Conservation (phyloP, 345 rosid species). For the Gossypioides kirkii region DNA sequence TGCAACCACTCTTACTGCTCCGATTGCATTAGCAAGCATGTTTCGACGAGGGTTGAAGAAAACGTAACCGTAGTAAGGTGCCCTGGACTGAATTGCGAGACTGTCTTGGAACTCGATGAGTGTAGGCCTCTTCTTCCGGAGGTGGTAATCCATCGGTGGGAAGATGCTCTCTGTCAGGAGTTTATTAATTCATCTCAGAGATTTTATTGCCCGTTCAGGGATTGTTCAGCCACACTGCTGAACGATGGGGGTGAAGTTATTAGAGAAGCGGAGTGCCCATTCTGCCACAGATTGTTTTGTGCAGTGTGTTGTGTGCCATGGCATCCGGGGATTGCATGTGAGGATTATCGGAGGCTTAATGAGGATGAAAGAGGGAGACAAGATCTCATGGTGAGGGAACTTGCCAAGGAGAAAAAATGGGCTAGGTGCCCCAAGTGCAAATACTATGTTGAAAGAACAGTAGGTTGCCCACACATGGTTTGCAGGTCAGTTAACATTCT, state of each 20-base stretch:
- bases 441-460: conserved; percentile 36
- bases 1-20: conserved; percentile 58
- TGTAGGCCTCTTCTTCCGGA: conserved; percentile 39
- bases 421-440: conserved; percentile 41
- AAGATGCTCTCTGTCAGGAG: conserved; percentile 37
- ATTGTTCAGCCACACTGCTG: conserved; percentile 57
- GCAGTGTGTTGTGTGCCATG: conserved; percentile 37
- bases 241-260: conserved; percentile 28
- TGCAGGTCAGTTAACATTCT: conserved; percentile 35
- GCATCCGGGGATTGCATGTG: conserved; percentile 38
- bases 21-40: conserved; percentile 49
- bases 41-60: conserved; percentile 33
- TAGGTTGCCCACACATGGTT: conserved; percentile 39
- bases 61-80: conserved; percentile 31
- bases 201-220: conserved; percentile 67
- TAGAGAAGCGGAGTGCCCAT: conserved; percentile 59
- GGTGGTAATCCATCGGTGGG: conserved; percentile 52
- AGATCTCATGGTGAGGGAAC: conserved; percentile 38
- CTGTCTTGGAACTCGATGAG: conserved; percentile 36
- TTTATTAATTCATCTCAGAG: conserved; percentile 30
- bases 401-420: conserved; percentile 40
- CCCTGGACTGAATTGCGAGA: conserved; percentile 47
- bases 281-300: conserved; percentile 54
- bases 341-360: conserved; percentile 26
- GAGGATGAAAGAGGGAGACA: conserved; percentile 38